Evolutionary conservation across 495 filamentous ascomycete genomes (phyloP).

Genomic region (Letharia columbiana): DNA sequence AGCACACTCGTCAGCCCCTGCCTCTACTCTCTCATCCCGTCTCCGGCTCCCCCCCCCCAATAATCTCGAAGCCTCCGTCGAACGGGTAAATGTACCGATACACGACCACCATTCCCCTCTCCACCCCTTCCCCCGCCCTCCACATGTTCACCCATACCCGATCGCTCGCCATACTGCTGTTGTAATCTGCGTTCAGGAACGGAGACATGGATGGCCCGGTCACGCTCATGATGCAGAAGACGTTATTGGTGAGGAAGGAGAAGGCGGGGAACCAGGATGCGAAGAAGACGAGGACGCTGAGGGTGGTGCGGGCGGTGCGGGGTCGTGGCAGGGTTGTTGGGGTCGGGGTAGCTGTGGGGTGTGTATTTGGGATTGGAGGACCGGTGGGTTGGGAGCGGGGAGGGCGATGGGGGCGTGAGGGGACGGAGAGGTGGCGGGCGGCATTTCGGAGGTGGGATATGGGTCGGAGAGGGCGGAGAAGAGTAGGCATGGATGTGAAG

Average conservation of each 20-base stretch:
- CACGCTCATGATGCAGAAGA: conserved; percentile 55
- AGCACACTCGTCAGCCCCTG: background rate
- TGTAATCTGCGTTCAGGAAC: conserved; percentile 57
- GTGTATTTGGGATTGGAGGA: background rate
- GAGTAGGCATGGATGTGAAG: background rate
- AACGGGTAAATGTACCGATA: conserved; percentile 34
- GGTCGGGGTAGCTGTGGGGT: background rate
- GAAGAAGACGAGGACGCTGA: conserved; percentile 7
- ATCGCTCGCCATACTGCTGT: conserved; percentile 36
- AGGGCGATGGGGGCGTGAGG: background rate
- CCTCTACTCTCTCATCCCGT: background rate
- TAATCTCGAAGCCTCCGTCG: background rate
- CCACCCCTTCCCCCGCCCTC: conserved; percentile 31
- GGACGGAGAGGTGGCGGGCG: background rate
- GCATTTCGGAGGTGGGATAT: background rate
- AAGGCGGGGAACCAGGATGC: background rate
- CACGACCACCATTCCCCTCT: conserved; percentile 47
- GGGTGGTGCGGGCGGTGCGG: background rate
- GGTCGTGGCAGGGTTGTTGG: background rate
- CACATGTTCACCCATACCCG: conserved; percentile 43
- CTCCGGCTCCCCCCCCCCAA: background rate
- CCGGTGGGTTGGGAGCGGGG: background rate
- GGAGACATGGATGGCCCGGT: conserved; percentile 70
- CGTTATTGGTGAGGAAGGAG: conserved; percentile 53
- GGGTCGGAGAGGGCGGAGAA: background rate